A percentile compares a stretch with the other conserved stretches of the same genome.
phyloP scores from a whole-genome alignment of 176 grass and related monocot genomes.

The Juncus inflexus region DNA sequence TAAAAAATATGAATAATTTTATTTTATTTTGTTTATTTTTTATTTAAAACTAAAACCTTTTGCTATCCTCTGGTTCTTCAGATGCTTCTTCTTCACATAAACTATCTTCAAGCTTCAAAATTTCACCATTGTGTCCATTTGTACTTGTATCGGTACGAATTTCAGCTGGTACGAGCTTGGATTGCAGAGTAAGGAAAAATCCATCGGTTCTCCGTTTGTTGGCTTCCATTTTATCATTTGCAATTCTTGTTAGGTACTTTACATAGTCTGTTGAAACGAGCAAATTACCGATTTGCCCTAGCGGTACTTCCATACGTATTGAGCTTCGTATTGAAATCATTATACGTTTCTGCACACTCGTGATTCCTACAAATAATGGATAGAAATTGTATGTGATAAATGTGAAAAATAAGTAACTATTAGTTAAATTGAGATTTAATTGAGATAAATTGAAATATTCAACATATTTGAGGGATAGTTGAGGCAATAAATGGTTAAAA shows the following conservation, averaged over 20 bases:
- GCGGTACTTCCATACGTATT: constrained; percentile 90
- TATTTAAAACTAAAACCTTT: constrained; percentile 30
- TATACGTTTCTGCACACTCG: constrained; percentile 63
- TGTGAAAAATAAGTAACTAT: too few species aligned
- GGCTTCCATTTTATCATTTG: constrained; percentile 88
- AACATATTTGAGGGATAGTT: background rate
- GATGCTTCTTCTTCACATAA: constrained; percentile 16
- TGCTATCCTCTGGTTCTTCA: background rate
- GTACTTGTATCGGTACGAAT: background rate
- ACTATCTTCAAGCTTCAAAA: constrained; percentile 12
- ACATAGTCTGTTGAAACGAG: constrained; percentile 58
- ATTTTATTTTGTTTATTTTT: background rate
- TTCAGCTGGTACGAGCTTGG: constrained; percentile 37
- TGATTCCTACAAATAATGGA: constrained; percentile 57
- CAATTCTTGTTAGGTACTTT: constrained; percentile 59
- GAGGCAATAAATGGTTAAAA: background rate
- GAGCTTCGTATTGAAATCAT: constrained; percentile 92
- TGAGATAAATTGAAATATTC: background rate
- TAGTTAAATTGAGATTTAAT: too few species aligned
- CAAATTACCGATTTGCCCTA: constrained; percentile 48
- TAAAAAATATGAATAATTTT: background rate
- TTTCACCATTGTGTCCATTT: constrained; percentile 4
- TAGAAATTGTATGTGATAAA: background rate
- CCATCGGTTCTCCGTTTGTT: constrained; percentile 68
- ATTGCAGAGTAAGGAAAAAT: constrained; percentile 54